Percentiles rank a stretch among this genome's conserved stretches.
Conservation (phyloP, 2,329 filamentous ascomycete genomes). For the Emmonsiellopsis sp. region DNA sequence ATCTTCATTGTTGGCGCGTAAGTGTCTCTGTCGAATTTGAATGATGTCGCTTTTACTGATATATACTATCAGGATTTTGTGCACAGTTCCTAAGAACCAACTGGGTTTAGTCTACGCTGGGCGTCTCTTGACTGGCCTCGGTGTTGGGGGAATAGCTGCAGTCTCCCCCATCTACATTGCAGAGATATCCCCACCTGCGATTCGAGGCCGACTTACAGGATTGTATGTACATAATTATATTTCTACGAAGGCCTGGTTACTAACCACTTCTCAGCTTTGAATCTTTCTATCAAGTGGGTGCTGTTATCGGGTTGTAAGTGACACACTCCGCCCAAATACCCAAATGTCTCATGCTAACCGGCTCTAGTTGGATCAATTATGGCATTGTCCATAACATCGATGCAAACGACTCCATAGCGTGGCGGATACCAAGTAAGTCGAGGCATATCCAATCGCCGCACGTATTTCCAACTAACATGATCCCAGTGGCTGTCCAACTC, state of each 20-base stretch:
- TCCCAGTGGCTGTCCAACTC: slow-evolving; percentile 24
- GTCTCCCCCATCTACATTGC: background rate
- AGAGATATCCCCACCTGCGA: background rate
- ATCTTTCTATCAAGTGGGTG: background rate
- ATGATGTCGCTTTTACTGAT: background rate
- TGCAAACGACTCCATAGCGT: background rate
- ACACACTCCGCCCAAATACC: background rate
- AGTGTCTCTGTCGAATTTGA: background rate
- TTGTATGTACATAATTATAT: background rate
- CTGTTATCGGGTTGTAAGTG: background rate
- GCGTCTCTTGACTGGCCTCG: background rate
- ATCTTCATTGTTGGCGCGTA: background rate
- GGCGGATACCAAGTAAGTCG: background rate
- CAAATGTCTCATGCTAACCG: background rate
- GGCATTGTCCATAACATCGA: background rate
- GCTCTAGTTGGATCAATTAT: background rate
- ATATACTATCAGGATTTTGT: background rate
- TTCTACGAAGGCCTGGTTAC: background rate
- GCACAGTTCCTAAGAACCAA: background rate
- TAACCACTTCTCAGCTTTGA: background rate
- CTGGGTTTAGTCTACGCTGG: background rate
- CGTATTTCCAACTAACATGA: background rate
- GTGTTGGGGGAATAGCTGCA: background rate
- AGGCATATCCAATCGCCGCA: background rate
- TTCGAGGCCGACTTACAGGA: background rate